phyloP scores from a whole-genome alignment of 2,329 filamentous ascomycete species.

The Colletotrichum costaricense region DNA sequence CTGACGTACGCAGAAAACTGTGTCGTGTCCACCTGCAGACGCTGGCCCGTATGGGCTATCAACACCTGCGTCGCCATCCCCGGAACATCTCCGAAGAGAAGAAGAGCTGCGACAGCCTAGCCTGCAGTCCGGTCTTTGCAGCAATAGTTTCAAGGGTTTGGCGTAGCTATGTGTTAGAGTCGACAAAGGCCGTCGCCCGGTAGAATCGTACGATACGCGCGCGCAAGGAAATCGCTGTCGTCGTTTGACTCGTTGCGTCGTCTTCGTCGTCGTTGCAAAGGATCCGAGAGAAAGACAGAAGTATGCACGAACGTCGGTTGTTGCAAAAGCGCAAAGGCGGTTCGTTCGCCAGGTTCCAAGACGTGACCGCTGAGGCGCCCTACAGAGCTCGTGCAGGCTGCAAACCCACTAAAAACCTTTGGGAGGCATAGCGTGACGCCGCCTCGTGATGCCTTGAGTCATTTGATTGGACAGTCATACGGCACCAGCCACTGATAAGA shows the following conservation, averaged over 20 bases:
- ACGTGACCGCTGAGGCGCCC: slow-evolving; percentile 30
- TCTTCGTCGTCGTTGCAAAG: background rate
- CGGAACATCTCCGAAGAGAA: slow-evolving; percentile 59
- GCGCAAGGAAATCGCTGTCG: background rate
- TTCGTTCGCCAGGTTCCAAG: slow-evolving; percentile 28
- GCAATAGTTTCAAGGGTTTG: background rate
- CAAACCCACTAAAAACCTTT: slow-evolving; percentile 31
- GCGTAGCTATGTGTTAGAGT: background rate
- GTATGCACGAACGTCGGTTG: slow-evolving; percentile 12
- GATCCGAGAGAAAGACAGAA: background rate
- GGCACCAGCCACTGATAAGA: slow-evolving; percentile 17
- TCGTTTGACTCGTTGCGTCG: background rate
- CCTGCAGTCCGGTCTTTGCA: slow-evolving; percentile 15
- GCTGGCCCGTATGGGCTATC: slow-evolving; percentile 92
- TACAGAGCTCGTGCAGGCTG: slow-evolving; percentile 34
- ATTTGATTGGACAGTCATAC: slow-evolving; percentile 29
- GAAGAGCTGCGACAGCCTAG: slow-evolving; percentile 28
- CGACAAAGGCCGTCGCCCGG: background rate
- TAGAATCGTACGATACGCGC: background rate
- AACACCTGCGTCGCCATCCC: slow-evolving; percentile 90
- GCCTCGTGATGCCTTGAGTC: slow-evolving; percentile 33
- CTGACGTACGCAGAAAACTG: slow-evolving; percentile 76
- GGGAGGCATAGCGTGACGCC: slow-evolving; percentile 35
- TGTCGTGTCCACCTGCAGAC: slow-evolving; percentile 81
- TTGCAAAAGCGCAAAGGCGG: slow-evolving; percentile 18